Percentiles rank a stretch among this genome's conserved stretches.
These are phyloP conservation scores for Aegilops tauschii DNA, from an alignment of 176 grass and related monocot genomes.

Conservation along the genomic window DNA sequence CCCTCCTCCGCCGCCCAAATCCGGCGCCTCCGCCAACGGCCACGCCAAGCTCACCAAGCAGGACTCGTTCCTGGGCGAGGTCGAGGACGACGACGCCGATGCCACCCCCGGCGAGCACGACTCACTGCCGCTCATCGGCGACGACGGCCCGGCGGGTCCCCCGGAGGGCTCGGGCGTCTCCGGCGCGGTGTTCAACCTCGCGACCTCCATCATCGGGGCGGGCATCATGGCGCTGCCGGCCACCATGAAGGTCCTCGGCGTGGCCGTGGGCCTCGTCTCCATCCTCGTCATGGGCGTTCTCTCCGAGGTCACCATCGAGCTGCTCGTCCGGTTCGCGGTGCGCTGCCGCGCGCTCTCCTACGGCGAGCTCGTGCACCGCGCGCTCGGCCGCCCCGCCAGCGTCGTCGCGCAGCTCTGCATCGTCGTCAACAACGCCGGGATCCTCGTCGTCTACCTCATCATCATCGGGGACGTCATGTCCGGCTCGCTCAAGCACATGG, in stretches of 20 bases:
- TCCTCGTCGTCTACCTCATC: constrained; percentile 90
- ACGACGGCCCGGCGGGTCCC: constrained; percentile 14
- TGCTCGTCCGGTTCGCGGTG: constrained; percentile 77
- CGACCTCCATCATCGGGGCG: constrained; percentile 94
- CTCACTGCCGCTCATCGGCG: constrained; percentile 72
- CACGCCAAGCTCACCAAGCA: constrained; percentile 38
- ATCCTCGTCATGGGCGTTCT: constrained; percentile 81
- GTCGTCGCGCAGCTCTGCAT: constrained; percentile 78
- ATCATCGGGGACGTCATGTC: constrained; percentile 99
- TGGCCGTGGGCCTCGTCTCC: constrained; percentile 61
- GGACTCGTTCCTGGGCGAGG: constrained; percentile 47
- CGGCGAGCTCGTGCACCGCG: constrained; percentile 75
- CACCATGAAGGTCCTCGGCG: constrained; percentile 98
- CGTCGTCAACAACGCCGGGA: constrained; percentile 80
- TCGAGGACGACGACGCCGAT: constrained; percentile 14
- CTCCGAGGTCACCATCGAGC: constrained; percentile 93
- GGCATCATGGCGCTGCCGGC: constrained; percentile 98
- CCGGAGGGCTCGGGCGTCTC: constrained; percentile 56
- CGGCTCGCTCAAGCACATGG: constrained; percentile 69
- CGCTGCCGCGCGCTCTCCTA: constrained; percentile 74
- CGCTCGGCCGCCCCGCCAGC: constrained; percentile 66
- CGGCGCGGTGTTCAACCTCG: constrained; percentile 87
- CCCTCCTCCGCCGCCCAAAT: constrained; percentile 14
- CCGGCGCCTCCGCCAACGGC: constrained; percentile 7
- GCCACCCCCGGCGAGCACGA: constrained; percentile 39